A percentile compares a stretch with the other conserved stretches of the same genome.
phyloP scores from a whole-genome alignment of 2,329 filamentous ascomycete species.

The Eutypella sp. region DNA sequence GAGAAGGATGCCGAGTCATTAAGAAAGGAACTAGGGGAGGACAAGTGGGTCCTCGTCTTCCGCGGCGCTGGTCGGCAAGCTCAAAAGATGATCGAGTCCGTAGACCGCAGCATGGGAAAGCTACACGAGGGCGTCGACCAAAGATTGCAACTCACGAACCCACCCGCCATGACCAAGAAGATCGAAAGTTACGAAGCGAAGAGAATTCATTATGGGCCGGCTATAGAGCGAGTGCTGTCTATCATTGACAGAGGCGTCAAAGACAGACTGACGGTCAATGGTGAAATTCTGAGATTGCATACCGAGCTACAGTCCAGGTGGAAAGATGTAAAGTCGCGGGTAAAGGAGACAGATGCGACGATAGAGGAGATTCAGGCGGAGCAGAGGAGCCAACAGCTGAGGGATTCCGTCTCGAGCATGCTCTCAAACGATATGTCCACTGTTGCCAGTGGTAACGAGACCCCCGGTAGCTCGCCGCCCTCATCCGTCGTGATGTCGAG shows the following conservation, averaged over 20 bases:
- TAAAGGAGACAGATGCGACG: constrained; percentile 68
- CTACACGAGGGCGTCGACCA: constrained; percentile 74
- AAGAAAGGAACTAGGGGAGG: constrained; percentile 85
- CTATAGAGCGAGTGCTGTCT: constrained; percentile 82
- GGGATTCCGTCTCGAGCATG: constrained; percentile 91
- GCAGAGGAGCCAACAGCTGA: constrained; percentile 65
- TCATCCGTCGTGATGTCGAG: constrained; percentile 58
- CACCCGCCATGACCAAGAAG: constrained; percentile 68
- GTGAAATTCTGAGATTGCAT: constrained; percentile 83
- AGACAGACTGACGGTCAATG: constrained; percentile 93
- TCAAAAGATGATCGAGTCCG: constrained; percentile 94
- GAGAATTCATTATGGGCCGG: constrained; percentile 87
- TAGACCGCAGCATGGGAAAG: constrained; percentile 80
- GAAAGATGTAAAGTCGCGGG: constrained; percentile 69
- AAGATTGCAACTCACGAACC: constrained; percentile 68
- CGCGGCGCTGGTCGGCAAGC: constrained; percentile 87
- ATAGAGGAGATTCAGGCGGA: constrained; percentile 68
- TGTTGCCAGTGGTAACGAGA: constrained; percentile 63
- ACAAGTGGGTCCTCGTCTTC: constrained; percentile 94
- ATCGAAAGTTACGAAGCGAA: constrained; percentile 93
- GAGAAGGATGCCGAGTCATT: constrained; percentile 87
- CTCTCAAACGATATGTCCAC: constrained; percentile 76
- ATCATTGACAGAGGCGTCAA: constrained; percentile 96
- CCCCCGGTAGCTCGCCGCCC: constrained; percentile 62
- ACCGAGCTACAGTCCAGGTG: constrained; percentile 82